Evolutionary conservation across 805 yeast genomes (phyloP).

Genomic region (Metschnikowia reukaufii): DNA sequence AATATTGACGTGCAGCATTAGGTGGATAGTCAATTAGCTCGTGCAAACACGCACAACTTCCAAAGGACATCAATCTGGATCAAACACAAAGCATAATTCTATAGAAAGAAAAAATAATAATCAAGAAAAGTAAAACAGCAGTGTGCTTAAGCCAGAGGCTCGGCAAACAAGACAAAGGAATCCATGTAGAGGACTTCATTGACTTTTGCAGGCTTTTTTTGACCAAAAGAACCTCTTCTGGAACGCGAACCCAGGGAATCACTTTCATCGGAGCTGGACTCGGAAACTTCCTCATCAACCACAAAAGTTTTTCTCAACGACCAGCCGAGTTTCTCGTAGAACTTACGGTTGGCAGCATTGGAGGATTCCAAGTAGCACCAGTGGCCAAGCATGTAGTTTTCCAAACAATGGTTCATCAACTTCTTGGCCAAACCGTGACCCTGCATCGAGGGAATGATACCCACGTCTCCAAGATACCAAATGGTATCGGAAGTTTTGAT

Average conservation of each 20-base stretch:
- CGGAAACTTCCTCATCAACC: slow-evolving; percentile 25
- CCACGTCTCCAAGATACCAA: slow-evolving; percentile 62
- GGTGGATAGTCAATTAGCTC: slow-evolving; percentile 16
- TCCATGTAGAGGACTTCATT: slow-evolving; percentile 20
- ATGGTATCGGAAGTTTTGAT: slow-evolving; percentile 36
- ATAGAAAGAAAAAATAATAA: neutral
- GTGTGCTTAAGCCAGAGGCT: neutral
- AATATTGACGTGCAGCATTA: slow-evolving; percentile 5
- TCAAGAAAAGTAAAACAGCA: neutral
- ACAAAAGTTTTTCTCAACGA: slow-evolving; percentile 32
- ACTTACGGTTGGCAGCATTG: slow-evolving; percentile 51
- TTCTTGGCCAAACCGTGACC: slow-evolving; percentile 59
- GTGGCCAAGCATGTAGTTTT: slow-evolving; percentile 40
- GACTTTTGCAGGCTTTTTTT: slow-evolving; percentile 2
- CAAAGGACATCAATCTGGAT: neutral
- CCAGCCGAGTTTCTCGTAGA: slow-evolving; percentile 57
- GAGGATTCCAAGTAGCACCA: slow-evolving; percentile 56
- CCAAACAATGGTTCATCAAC: slow-evolving; percentile 50
- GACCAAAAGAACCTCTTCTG: slow-evolving; percentile 16
- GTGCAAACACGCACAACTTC: slow-evolving; percentile 12
- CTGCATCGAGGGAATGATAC: slow-evolving; percentile 56
- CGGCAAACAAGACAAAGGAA: slow-evolving; percentile 19
- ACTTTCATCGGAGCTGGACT: slow-evolving; percentile 19
- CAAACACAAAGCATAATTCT: neutral
- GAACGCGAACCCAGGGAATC: slow-evolving; percentile 12